Evolutionary conservation across 2,329 filamentous ascomycete genomes (phyloP).

Genomic region (Lojkania enalia): DNA sequence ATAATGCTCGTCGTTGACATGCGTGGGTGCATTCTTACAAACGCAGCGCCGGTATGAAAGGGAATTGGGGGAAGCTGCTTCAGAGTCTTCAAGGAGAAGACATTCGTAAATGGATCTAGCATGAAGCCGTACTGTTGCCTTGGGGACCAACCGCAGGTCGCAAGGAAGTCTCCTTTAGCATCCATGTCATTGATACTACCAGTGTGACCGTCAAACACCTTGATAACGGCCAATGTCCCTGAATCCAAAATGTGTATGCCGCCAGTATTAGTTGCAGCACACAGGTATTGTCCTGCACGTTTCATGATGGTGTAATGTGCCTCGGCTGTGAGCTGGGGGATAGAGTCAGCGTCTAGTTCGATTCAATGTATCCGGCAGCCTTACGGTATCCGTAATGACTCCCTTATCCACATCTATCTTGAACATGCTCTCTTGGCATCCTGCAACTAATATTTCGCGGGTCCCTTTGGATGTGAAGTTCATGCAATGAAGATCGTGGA

Average conservation of each 20-base stretch:
- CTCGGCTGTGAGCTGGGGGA: conserved; percentile 65
- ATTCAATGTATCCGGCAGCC: conserved; percentile 6
- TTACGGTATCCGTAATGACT: conserved; percentile 46
- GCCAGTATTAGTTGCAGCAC: conserved; percentile 82
- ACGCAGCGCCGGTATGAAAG: conserved; percentile 88
- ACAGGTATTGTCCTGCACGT: conserved; percentile 81
- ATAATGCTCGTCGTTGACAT: conserved; percentile 95
- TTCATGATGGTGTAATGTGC: conserved; percentile 91
- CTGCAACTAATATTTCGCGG: conserved; percentile 82
- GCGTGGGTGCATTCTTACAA: conserved; percentile 93
- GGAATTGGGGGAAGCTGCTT: conserved; percentile 86
- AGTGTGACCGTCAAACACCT: conserved; percentile 87
- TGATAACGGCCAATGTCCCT: conserved; percentile 74
- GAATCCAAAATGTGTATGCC: conserved; percentile 86
- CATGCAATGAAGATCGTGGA: conserved; percentile 91
- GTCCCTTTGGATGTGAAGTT: conserved; percentile 88
- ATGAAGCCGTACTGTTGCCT: conserved; percentile 79
- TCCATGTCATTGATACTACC: conserved; percentile 96
- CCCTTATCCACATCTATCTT: conserved; percentile 66
- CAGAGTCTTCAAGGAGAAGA: conserved; percentile 93
- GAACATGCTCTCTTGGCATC: conserved; percentile 84
- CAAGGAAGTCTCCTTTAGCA: conserved; percentile 89
- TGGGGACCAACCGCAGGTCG: conserved; percentile 91
- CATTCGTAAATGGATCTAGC: conserved; percentile 89
- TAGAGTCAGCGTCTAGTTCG: conserved; percentile 41